Percentiles rank a stretch among this genome's conserved stretches.
Conservation (phyloP, 2,329 filamentous ascomycete genomes). For the Exophiala lecanii-corni region DNA sequence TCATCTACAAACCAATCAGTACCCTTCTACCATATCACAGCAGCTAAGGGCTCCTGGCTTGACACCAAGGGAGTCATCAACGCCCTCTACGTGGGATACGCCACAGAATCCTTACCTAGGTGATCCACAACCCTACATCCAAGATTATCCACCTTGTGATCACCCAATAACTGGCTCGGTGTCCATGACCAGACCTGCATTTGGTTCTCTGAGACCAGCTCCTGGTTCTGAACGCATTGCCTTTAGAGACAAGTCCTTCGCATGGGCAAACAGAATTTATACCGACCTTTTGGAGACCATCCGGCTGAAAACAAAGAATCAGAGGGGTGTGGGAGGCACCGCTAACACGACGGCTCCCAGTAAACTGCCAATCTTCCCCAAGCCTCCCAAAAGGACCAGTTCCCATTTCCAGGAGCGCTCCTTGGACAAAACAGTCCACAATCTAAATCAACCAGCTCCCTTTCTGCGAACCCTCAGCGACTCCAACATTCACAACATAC, state of each 20-base stretch:
- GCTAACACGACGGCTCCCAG: slow-evolving; percentile 37
- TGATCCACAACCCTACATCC: slow-evolving; percentile 2
- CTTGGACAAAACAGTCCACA: slow-evolving; percentile 16
- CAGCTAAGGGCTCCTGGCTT: slow-evolving; percentile 8
- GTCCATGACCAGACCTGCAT: slow-evolving; percentile 6
- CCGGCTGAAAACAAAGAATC: slow-evolving; percentile 44
- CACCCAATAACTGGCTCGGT: slow-evolving; percentile 8
- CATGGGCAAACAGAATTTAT: slow-evolving; percentile 69
- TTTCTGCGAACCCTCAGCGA: slow-evolving; percentile 28
- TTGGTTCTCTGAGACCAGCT: slow-evolving; percentile 16
- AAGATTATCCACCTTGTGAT: slow-evolving; percentile 9
- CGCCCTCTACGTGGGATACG: slow-evolving; percentile 12
- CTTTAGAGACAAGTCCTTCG: slow-evolving; percentile 65
- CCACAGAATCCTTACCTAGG: slow-evolving; percentile 8
- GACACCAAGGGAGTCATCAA: slow-evolving; percentile 9
- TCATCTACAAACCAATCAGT: slow-evolving; percentile 5
- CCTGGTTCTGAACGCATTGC: slow-evolving; percentile 23
- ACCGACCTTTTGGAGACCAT: slow-evolving; percentile 64
- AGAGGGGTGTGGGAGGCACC: slow-evolving; percentile 35
- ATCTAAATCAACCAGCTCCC: slow-evolving; percentile 34
- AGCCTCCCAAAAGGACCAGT: slow-evolving; percentile 54
- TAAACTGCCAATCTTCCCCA: slow-evolving; percentile 58
- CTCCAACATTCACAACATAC: slow-evolving; percentile 13
- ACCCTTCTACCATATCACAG: slow-evolving; percentile 4
- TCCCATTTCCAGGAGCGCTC: slow-evolving; percentile 44